Base-by-base conservation (phyloP, 805 yeast species). In the Kluyveromyces starmeri region DNA sequence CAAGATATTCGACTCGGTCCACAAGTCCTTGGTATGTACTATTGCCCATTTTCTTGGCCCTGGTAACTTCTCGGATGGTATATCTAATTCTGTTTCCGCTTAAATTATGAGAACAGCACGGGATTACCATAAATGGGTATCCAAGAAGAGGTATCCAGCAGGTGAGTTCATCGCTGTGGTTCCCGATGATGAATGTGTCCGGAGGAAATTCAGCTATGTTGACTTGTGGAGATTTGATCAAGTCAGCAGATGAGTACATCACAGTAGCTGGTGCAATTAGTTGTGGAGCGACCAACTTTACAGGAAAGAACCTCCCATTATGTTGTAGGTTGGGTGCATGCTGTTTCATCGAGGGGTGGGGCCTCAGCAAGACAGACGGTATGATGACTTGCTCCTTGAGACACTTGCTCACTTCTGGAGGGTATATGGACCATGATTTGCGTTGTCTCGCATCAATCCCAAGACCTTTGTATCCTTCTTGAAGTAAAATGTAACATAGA, bases 91-190 rank as follows among this genome's bases (percentile, higher is more conserved):
- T 76, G 19, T 75, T 77, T 2, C 97, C 97, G 5, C 78, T 71
- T 27, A 89, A 67, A 2, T 81, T 75, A 57, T 89, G 95, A 0
- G 96, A 86, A 55, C 97, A 89, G 55, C 97, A 89, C 8, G 97
- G 97, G 27, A 89, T 83, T 7, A 85, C 95, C 65, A 89, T 64
- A 53, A 84, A 89, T 5, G 96, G 95, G 42, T 70, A 81, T 0
- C 85, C 86, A 8, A 89, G 59, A 8, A 89, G 61, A 3, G 97
- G 97, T 23, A 89, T 77, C 96, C 97, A 89, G 45, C 95, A 82
- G 0, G 96, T 88, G 37, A 89, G 67, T 53, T 89, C 97, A 55
- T 89, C 97, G 1, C 95, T 83, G 52, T 89, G 97, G 53, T 89
- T 89, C 1, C 97, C 97, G 28, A 89, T 86, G 22, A 88, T 59